These are phyloP conservation scores for Microbotryomycetes sp. DNA, from an alignment of 1,284 basidiomycete genomes.

Conservation along the genomic window DNA sequence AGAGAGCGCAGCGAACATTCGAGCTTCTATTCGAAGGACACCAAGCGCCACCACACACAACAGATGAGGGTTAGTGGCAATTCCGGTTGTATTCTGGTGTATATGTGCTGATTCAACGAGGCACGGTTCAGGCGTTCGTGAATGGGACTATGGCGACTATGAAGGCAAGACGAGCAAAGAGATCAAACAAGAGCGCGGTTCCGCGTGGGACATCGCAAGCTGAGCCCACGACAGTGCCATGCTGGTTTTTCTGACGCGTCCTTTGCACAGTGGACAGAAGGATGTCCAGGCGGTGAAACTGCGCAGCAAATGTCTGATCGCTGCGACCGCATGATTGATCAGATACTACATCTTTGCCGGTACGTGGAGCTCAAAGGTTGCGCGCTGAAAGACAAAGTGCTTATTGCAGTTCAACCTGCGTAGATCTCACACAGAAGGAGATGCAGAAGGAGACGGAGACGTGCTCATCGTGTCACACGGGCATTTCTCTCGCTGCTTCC, in stretches of 20 bases:
- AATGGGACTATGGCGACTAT: constrained; percentile 89
- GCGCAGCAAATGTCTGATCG: constrained; percentile 67
- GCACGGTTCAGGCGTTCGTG: constrained; percentile 40
- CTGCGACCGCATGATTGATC: constrained; percentile 63
- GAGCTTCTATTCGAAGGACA: constrained; percentile 64
- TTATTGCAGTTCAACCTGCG: neutral
- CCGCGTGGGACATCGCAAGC: constrained; percentile 32
- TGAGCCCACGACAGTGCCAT: neutral
- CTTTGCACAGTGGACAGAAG: constrained; percentile 37
- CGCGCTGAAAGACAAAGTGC: constrained; percentile 9
- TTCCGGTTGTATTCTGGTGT: neutral
- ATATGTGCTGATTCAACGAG: neutral
- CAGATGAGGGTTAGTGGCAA: constrained; percentile 55
- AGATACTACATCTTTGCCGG: constrained; percentile 56
- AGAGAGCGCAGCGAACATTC: constrained; percentile 75
- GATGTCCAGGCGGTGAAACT: constrained; percentile 80
- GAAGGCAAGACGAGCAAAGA: constrained; percentile 48
- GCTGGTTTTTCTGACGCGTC: neutral
- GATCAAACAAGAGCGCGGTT: constrained; percentile 17
- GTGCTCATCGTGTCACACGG: constrained; percentile 35
- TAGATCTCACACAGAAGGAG: constrained; percentile 37
- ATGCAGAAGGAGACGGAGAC: constrained; percentile 20
- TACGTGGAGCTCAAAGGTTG: neutral
- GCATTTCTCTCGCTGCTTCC: constrained; percentile 67
- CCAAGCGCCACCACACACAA: constrained; percentile 42